These are phyloP conservation scores for Hanseniaspora occidentalis DNA, from an alignment of 805 yeast genomes.

Conservation along the genomic window DNA sequence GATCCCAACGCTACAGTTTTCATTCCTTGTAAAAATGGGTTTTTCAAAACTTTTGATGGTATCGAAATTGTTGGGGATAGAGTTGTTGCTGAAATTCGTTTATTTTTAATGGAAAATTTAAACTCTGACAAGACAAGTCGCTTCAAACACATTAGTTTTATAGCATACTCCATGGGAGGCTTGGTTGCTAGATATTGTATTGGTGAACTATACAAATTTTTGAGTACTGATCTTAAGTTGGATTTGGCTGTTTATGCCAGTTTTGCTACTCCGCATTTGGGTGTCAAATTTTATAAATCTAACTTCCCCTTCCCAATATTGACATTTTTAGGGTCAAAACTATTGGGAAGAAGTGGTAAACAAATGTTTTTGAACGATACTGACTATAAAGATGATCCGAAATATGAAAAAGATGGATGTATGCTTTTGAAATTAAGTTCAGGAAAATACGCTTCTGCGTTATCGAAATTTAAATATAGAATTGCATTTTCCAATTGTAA, in stretches of 20 bases:
- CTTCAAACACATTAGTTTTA: constrained; percentile 49
- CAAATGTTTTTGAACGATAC: constrained; percentile 52
- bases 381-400: constrained; percentile 15
- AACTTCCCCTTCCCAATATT: constrained; percentile 23
- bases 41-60: constrained; percentile 78
- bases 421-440: constrained; percentile 12
- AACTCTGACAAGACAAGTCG: constrained; percentile 11
- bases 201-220: constrained; percentile 41
- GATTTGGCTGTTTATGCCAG: constrained; percentile 40
- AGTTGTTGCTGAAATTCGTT: constrained; percentile 51
- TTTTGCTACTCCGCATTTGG: constrained; percentile 71
- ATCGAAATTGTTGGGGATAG: constrained; percentile 59
- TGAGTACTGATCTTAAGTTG: constrained; percentile 1
- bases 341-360: constrained; percentile 56
- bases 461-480: constrained; percentile 43
- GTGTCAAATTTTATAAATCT: constrained; percentile 38
- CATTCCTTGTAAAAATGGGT: constrained; percentile 48
- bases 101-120: constrained; percentile 27
- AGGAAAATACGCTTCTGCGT: constrained; percentile 39
- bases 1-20: constrained; percentile 33
- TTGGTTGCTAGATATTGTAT: constrained; percentile 68
- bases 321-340: constrained; percentile 39
- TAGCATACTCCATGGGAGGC: constrained; percentile 90
- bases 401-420: constrained; percentile 8
- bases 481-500: constrained; percentile 59